Evolutionary conservation across 2,329 filamentous ascomycete species (phyloP), one percentile per base, ranked within the genome.

Genomic region (Aspergillus sp.): DNA sequence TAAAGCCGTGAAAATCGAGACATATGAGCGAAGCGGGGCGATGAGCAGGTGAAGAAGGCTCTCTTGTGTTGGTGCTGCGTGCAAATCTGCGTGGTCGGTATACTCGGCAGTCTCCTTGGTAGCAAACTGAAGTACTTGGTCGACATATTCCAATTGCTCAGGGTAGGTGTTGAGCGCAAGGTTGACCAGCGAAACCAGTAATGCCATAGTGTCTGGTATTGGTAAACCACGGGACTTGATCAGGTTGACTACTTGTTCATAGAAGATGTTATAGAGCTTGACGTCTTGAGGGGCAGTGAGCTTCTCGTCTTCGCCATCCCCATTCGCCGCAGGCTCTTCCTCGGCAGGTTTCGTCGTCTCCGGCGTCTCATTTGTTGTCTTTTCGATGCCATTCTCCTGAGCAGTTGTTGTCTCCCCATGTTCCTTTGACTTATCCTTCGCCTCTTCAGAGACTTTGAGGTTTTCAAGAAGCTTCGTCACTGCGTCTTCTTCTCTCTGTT

Each of bases 111-210:
- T 92, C 78, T 98, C 97, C 70, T 88, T 84, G 55, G 91, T 89
- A 54, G 93, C 94, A 75, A 95, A 98, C 58, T 91, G 88, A 45
- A 99, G 83, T 52, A 98, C 90, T 76, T 98, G 93, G 72, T 99
- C 93, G 54, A 98, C 91, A 71, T 97, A 98, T 80, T 98, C 94
- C 63, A 98, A 82, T 60, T 90, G 86, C 65, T 95, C 90, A 0
- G 95, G 94, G 73, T 99, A 98, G 68, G 98, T 96, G 76, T 96
- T 98, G 64, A 99, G 84, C 9, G 96, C 93, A 60, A 99, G 86
- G 70, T 98, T 98, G 45, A 91, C 89, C 46, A 99, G 83, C 4
- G 95, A 99, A n/a, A 96, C 94, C 49, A 98, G 83, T 47, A 99
- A 82, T 9, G 93, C 95, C 69, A 97, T 95, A 19, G 91, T 96